phyloP scores from a whole-genome alignment of 306 rosid species.

The Nissolia schottii region DNA sequence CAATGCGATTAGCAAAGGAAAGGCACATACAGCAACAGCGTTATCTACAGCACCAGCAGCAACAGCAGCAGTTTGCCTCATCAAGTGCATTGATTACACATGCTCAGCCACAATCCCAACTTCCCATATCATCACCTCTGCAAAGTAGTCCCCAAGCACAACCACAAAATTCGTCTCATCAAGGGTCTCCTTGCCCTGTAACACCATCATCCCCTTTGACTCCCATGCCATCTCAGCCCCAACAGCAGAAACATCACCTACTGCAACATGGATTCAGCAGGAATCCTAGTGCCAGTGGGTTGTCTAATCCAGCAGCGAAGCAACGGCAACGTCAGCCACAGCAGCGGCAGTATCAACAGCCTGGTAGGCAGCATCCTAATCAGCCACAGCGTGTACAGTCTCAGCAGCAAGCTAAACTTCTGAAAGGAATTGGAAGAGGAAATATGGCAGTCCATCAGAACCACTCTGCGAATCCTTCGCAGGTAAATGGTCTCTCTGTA shows the following conservation, averaged over 20 bases:
- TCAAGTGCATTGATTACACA: constrained; percentile 64
- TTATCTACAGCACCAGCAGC: constrained; percentile 55
- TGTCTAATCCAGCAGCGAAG: constrained; percentile 67
- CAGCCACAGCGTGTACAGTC: constrained; percentile 68
- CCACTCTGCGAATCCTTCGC: constrained; percentile 63
- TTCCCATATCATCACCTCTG: constrained; percentile 57
- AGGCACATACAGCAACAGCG: constrained; percentile 71
- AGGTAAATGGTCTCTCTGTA: constrained; percentile 67
- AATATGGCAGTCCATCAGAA: constrained; percentile 61
- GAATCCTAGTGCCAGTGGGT: constrained; percentile 60
- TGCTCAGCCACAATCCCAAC: constrained; percentile 64
- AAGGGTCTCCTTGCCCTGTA: constrained; percentile 52
- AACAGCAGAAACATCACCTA: constrained; percentile 81
- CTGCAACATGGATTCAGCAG: constrained; percentile 74
- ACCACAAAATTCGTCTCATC: constrained; percentile 64
- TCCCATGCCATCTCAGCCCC: constrained; percentile 71
- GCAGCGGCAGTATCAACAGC: constrained; percentile 70
- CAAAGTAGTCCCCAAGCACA: constrained; percentile 71
- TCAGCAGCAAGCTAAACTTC: constrained; percentile 72
- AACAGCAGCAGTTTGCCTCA: constrained; percentile 65
- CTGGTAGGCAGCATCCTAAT: constrained; percentile 90
- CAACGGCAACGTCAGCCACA: constrained; percentile 73
- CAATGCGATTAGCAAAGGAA: constrained; percentile 67
- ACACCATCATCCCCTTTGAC: constrained; percentile 70
- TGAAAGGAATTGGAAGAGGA: constrained; percentile 87